A percentile compares a stretch with the other conserved stretches of the same genome.
These are phyloP conservation scores for Leccinum huronense DNA, from an alignment of 1,284 basidiomycete genomes.

Conservation along the genomic window DNA sequence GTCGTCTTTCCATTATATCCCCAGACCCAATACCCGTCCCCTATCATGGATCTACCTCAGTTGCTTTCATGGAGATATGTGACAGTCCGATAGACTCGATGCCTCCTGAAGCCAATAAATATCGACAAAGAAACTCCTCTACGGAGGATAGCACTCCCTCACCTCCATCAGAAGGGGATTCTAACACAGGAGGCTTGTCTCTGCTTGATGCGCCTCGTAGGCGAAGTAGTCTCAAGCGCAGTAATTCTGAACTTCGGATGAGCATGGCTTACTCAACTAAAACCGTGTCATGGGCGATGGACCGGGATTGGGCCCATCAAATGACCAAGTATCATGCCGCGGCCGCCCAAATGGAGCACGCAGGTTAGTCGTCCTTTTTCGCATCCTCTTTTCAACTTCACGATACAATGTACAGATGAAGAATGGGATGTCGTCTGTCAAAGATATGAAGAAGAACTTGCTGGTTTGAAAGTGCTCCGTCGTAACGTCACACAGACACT, in stretches of 20 bases:
- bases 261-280: conserved; percentile 59
- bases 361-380: conserved; percentile 42
- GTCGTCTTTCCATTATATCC: conserved; percentile 30
- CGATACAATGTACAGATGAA: conserved; percentile 37
- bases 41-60: conserved; percentile 36
- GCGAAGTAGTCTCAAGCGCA: conserved; percentile 62
- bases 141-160: conserved; percentile 29
- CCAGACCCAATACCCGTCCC: conserved; percentile 36
- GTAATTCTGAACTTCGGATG: conserved; percentile 41
- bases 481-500: conserved; percentile 52
- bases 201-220: conserved; percentile 38
- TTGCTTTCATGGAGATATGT: conserved; percentile 34
- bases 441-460: conserved; percentile 59
- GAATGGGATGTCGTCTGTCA: conserved; percentile 57
- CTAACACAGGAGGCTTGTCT: conserved; percentile 21
- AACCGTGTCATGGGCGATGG: conserved; percentile 72
- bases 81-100: conserved; percentile 32
- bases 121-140: conserved; percentile 16
- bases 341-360: conserved; percentile 52
- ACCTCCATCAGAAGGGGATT: conserved; percentile 36
- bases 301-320: conserved; percentile 55
- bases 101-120: conserved; percentile 12
- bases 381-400: background rate
- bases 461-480: conserved; percentile 54
- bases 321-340: conserved; percentile 54